These are phyloP conservation scores for Cyclotella cryptica DNA, from an alignment of 108 stramenopile genomes.

Conservation along the genomic window DNA sequence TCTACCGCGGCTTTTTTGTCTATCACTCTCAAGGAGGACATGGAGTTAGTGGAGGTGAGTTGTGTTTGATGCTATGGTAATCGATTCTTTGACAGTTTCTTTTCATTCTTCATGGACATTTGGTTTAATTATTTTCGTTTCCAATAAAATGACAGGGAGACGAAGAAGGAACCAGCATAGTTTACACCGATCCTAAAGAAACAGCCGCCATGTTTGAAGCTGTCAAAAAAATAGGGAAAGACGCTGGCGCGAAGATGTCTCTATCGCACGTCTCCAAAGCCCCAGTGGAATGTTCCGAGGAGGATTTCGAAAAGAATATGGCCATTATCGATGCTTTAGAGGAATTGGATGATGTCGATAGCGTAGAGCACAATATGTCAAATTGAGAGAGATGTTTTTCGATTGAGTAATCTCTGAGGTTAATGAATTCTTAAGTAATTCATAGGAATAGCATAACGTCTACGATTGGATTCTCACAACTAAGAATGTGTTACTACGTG, in stretches of 20 bases:
- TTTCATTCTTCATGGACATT: not conserved
- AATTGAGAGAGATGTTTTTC: constrained; percentile 56
- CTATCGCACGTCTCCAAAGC: constrained; percentile 80
- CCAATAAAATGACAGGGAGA: constrained; percentile 48
- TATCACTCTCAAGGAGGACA: constrained; percentile 56
- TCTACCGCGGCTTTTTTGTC: no score
- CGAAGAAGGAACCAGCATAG: constrained; percentile 68
- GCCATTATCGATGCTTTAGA: constrained; percentile 92
- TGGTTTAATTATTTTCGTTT: no score
- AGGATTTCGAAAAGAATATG: constrained; percentile 95
- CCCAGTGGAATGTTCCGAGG: constrained; percentile 90
- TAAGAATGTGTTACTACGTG: no score
- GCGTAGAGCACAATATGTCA: constrained; percentile 97
- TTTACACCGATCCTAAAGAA: constrained; percentile 88
- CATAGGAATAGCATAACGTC: no score
- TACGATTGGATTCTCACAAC: no score
- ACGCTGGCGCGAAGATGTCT: constrained; percentile 71
- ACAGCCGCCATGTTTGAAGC: constrained; percentile 75
- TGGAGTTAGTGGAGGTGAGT: constrained; percentile 55
- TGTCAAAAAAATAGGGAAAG: constrained; percentile 61
- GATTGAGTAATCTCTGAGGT: not conserved
- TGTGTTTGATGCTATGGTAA: not conserved
- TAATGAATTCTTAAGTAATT: not conserved
- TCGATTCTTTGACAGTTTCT: no score
- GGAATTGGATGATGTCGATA: constrained; percentile 95